Evolutionary conservation across 2,329 filamentous ascomycete genomes (phyloP), one percentile per base, ranked within the genome.

Genomic region (Diplodia corticola): DNA sequence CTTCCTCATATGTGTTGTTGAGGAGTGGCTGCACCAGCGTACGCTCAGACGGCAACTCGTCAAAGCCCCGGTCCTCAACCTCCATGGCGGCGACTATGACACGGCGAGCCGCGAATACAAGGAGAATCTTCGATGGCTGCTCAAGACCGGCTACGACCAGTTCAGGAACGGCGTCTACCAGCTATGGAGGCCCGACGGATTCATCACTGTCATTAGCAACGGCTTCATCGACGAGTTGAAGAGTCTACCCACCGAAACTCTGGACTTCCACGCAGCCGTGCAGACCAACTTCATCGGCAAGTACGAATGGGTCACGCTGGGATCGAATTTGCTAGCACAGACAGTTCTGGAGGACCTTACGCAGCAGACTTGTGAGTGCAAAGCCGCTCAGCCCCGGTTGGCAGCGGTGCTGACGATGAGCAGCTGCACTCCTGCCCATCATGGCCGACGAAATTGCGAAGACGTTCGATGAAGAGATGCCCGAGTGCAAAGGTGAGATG

Each of bases 401-500:
- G 22, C n/a, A 74, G n/a, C 20, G 7, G 65, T 77, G 71, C 73
- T 75, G 55, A 59, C 66, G 7, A 76, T 73, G 37, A 76, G 76
- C 63, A 78, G 75, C 12, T 70, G 68, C 15, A 6, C 77, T 15
- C 4, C 50, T 3, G 64, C 70, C 65, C 2, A 22, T 72, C 5
- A 22, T 69, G 1, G 13, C 66, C 0, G 73, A 77, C 53, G 63
- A 71, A 7, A 67, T 77, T 54, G 75, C 70, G 5, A 69, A 67
- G 17, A 71, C 77, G 17, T 72, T 68, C 51, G 59, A 64, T 10
- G 75, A 77, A 55, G 73, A 76, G 13, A 70, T 76, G 26, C 63
- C 67, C 6, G 70, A 71, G 2, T 28, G 76, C 9, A 61, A 67
- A 54, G 69, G 73, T 24, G 70, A 73, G 15, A 60, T 77, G 50